phyloP scores from a whole-genome alignment of 2,329 filamentous ascomycete species.

The Geosmithia putterillii region DNA sequence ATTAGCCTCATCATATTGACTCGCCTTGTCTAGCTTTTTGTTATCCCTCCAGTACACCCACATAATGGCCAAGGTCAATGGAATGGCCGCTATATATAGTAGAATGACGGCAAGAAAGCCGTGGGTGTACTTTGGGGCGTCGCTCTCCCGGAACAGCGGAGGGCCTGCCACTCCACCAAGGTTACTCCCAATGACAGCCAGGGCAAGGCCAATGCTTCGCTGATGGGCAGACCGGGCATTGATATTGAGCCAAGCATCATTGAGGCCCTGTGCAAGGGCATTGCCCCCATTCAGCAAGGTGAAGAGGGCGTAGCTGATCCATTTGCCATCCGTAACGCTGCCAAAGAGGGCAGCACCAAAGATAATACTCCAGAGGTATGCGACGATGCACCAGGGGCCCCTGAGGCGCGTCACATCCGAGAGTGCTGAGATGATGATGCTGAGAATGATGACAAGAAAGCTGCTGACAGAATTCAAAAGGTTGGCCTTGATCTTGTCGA shows the following conservation, averaged over 20 bases:
- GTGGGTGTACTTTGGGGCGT: constrained; percentile 8
- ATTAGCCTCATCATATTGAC: no score
- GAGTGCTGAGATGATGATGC: constrained; percentile 6
- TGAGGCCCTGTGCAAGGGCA: constrained; percentile 8
- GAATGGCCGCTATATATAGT: no score
- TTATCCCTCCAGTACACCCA: no score
- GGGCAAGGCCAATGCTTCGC: constrained; percentile 9
- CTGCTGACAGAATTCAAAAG: constrained; percentile 5
- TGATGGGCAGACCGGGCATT: constrained; percentile 6
- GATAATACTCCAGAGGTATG: constrained; percentile 9
- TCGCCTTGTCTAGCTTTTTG: no score
- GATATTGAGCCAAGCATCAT: constrained; percentile 12
- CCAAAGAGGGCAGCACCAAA: constrained; percentile 5
- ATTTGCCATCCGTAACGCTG: constrained; percentile 4
- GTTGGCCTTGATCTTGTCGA: constrained; percentile 5
- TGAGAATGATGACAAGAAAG: constrained; percentile 6
- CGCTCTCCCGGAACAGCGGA: constrained; percentile 9
- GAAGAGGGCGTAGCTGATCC: constrained; percentile 8
- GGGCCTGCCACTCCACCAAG: constrained; percentile 9
- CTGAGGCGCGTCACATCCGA: constrained; percentile 8
- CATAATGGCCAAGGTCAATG: no score
- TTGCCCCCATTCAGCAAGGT: constrained; percentile 9
- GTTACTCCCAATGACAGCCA: constrained; percentile 13
- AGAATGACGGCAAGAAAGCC: no score
- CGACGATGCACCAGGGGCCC: constrained; percentile 9